These are phyloP conservation scores for Silybum marianum DNA, from an alignment of 129 eudicot genomes.

Conservation along the genomic window DNA sequence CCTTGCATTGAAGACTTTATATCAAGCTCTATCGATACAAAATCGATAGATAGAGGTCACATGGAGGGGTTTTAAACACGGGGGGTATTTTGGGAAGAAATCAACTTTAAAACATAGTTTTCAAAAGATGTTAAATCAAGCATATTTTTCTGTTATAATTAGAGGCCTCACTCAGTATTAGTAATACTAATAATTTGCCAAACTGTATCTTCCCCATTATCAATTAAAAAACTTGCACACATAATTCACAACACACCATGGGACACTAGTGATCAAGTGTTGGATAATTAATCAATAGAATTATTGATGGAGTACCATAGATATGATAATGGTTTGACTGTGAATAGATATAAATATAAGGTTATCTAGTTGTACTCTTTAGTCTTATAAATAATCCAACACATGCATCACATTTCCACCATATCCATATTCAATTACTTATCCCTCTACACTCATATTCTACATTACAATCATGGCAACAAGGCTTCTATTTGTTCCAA, in stretches of 20 bases:
- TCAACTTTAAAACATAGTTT: neutral
- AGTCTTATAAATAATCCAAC: slow-evolving; percentile 21
- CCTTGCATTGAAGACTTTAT: too few species aligned
- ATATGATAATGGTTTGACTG: neutral
- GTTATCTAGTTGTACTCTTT: neutral
- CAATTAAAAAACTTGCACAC: neutral
- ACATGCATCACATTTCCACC: slow-evolving; percentile 17
- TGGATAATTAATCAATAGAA: neutral
- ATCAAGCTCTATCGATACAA: too few species aligned
- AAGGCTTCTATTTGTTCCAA: slow-evolving; percentile 28
- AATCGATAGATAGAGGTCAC: too few species aligned
- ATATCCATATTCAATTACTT: neutral
- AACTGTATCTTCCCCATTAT: neutral
- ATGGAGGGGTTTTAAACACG: neutral
- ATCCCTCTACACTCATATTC: neutral
- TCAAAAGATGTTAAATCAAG: neutral
- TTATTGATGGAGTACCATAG: neutral
- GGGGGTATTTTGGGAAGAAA: neutral
- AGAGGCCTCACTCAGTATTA: neutral
- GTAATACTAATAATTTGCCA: neutral
- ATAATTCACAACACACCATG: neutral
- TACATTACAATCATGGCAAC: slow-evolving; percentile 25
- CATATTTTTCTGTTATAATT: neutral
- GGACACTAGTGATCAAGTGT: neutral
- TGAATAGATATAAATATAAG: neutral